Conservation (phyloP, 768 basidiomycete genomes). For the Lyophyllum atratum region DNA sequence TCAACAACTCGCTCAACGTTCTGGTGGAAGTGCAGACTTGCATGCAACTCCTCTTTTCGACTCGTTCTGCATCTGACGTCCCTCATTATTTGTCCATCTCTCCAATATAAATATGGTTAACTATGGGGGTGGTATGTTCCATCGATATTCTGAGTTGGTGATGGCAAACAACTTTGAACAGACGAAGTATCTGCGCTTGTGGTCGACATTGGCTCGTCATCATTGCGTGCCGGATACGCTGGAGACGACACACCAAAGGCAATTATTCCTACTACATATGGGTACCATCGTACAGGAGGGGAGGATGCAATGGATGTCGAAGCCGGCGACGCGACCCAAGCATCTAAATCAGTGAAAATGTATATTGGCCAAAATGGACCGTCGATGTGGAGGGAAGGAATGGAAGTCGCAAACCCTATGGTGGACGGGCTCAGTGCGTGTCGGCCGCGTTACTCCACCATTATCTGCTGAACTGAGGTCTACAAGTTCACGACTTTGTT, state of each 20-base stretch:
- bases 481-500: conserved; percentile 72
- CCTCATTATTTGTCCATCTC: background rate
- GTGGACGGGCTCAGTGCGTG: conserved; percentile 80
- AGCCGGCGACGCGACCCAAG: conserved; percentile 31
- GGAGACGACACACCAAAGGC: conserved; percentile 96
- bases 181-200: conserved; percentile 98
- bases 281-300: conserved; percentile 58
- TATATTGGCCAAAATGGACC: conserved; percentile 89
- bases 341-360: conserved; percentile 56
- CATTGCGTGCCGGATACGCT: conserved; percentile 93
- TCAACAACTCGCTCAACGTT: conserved; percentile 20
- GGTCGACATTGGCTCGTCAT: conserved; percentile 89
- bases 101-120: conserved; percentile 61
- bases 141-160: background rate
- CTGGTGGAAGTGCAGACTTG: background rate
- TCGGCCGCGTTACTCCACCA: background rate
- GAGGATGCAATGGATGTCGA: conserved; percentile 58
- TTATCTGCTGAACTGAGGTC: conserved; percentile 2
- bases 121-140: conserved; percentile 77
- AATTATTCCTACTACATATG: conserved; percentile 88
- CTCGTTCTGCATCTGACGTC: background rate
- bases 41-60: background rate
- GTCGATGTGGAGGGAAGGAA: conserved; percentile 85
- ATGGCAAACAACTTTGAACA: conserved; percentile 30
- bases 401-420: conserved; percentile 86